Percentiles rank a stretch among this genome's conserved stretches.
Conservation (phyloP, 768 basidiomycete genomes). For the Boletus rubroflammeus region DNA sequence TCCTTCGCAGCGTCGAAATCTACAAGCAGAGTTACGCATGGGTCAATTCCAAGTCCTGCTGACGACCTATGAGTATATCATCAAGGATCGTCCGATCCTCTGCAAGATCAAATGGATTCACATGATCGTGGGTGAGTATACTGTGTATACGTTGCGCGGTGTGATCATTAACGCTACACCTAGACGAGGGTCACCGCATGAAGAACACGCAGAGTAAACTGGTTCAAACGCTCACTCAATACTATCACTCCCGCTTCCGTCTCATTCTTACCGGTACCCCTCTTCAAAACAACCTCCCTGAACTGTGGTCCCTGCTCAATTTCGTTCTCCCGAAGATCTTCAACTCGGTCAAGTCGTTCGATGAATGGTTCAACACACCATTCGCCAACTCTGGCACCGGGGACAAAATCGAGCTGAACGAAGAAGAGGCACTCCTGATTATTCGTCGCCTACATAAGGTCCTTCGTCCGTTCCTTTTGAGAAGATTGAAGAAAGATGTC, state of each 20-base stretch:
- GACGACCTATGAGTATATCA: conserved; percentile 97
- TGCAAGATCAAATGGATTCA: conserved; percentile 94
- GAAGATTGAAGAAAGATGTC: conserved; percentile 94
- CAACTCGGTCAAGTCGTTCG: conserved; percentile 98
- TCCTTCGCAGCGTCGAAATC: conserved; percentile 71
- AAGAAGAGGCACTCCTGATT: conserved; percentile 98
- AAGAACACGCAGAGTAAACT: conserved; percentile 94
- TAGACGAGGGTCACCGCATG: conserved; percentile 97
- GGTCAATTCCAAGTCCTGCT: conserved; percentile 88
- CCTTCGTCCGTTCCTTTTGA: conserved; percentile 88
- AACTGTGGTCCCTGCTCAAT: conserved; percentile 93
- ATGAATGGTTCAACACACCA: conserved; percentile 99
- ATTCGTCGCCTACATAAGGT: conserved; percentile 97
- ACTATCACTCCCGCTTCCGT: conserved; percentile 89
- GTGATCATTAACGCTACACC: neutral
- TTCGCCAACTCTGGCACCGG: conserved; percentile 97
- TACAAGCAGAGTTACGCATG: conserved; percentile 73
- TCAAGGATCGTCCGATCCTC: conserved; percentile 89
- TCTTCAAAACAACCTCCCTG: conserved; percentile 94
- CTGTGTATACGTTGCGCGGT: neutral
- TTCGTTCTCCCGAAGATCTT: conserved; percentile 94
- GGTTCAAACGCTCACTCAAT: conserved; percentile 83
- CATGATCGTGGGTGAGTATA: conserved; percentile 83
- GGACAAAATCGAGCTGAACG: conserved; percentile 98
- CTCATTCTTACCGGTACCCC: conserved; percentile 96